A percentile compares a stretch with the other conserved stretches of the same genome.
Evolutionary conservation across 1,139 yeast genomes (phyloP).

Genomic region (Lodderomyces theae): DNA sequence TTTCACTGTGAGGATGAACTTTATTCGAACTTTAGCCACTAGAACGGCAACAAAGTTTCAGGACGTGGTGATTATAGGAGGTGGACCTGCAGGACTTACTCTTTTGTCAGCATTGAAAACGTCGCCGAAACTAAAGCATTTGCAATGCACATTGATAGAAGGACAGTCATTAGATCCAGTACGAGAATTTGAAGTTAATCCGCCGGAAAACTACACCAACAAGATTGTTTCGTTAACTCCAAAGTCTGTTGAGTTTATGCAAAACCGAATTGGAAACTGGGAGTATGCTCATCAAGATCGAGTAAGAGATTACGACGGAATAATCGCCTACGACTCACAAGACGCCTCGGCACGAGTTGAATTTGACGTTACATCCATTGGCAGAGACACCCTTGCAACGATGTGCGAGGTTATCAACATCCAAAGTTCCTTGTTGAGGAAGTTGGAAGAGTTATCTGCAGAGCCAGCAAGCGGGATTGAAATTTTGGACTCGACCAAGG

Average conservation of each 20-base stretch:
- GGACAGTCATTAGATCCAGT: constrained; percentile 59
- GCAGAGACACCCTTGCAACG: constrained; percentile 51
- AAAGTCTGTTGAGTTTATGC: constrained; percentile 63
- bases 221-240: constrained; percentile 88
- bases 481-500: constrained; percentile 65
- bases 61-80: constrained; percentile 91
- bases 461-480: constrained; percentile 34
- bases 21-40: constrained; percentile 11
- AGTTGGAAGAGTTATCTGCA: constrained; percentile 52
- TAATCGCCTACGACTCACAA: constrained; percentile 82
- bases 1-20: constrained; percentile 1
- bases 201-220: constrained; percentile 68
- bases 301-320: constrained; percentile 73
- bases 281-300: constrained; percentile 64
- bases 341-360: constrained; percentile 62
- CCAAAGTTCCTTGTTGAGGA: constrained; percentile 63
- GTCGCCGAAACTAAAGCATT: constrained; percentile 57
- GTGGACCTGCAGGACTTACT: constrained; percentile 96
- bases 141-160: constrained; percentile 71
- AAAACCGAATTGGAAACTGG: constrained; percentile 71
- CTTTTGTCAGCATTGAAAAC: constrained; percentile 74
- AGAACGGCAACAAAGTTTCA: constrained; percentile 24
- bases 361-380: constrained; percentile 59
- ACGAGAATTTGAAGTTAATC: constrained; percentile 47
- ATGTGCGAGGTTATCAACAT: constrained; percentile 89